These are phyloP conservation scores for Colletotrichum cordylinicola DNA, from an alignment of 2,329 filamentous ascomycete species.

Conservation along the genomic window DNA sequence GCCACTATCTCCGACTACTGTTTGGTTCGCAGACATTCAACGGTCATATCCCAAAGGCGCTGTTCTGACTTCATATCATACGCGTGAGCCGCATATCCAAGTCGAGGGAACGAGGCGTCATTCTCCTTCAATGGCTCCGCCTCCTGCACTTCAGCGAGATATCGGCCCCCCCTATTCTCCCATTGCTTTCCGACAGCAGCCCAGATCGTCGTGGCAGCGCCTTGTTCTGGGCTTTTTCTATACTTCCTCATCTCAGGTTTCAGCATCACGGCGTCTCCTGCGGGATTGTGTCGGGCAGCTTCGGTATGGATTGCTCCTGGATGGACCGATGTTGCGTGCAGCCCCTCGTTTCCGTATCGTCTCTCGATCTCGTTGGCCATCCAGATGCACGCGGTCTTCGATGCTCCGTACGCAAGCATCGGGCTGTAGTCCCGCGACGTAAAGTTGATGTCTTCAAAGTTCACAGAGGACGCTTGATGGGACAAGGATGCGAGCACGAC, in stretches of 20 bases:
- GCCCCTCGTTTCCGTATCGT: conserved; percentile 43
- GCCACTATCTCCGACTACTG: not conserved
- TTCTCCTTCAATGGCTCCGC: not conserved
- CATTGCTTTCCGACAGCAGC: conserved; percentile 45
- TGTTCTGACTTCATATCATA: not conserved
- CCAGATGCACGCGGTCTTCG: conserved; percentile 35
- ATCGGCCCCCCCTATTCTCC: conserved; percentile 51
- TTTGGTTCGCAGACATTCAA: not conserved
- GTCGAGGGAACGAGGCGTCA: not conserved
- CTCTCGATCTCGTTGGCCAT: conserved; percentile 57
- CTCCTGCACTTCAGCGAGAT: conserved; percentile 45
- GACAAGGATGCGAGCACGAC: conserved; percentile 40
- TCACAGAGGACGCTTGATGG: conserved; percentile 14
- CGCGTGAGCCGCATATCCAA: not conserved
- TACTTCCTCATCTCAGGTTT: not conserved
- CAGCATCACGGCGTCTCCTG: not conserved
- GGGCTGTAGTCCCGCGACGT: conserved; percentile 35
- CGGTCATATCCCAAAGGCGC: not conserved
- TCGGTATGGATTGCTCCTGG: conserved; percentile 48
- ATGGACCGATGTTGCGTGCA: conserved; percentile 51
- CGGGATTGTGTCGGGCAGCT: not conserved
- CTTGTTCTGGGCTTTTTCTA: conserved; percentile 41
- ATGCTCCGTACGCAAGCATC: conserved; percentile 43
- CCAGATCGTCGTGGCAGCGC: conserved; percentile 52
- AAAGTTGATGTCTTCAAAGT: conserved; percentile 7